A percentile compares a stretch with the other conserved stretches of the same genome.
These are phyloP conservation scores for Clausena lansium DNA, from an alignment of 345 rosid species.

Conservation along the genomic window DNA sequence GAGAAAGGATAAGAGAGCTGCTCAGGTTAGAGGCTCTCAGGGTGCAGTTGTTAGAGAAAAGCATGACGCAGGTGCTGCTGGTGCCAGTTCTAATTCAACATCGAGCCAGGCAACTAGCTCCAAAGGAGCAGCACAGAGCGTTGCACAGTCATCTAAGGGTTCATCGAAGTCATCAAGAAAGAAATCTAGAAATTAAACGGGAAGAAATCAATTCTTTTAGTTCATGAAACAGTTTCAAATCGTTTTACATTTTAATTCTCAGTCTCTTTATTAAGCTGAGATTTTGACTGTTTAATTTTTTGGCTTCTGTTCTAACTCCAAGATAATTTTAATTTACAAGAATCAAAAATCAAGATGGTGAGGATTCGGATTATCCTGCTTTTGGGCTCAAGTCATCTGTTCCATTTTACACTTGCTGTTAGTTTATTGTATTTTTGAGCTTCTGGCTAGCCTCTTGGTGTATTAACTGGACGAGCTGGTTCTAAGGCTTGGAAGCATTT, in stretches of 20 bases:
- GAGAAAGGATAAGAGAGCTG: constrained; percentile 94
- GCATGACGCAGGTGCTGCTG: constrained; percentile 52
- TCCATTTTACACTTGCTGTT: background rate
- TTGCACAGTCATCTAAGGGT: constrained; percentile 49
- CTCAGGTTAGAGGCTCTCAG: constrained; percentile 93
- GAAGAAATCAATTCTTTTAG: background rate
- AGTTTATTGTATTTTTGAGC: background rate
- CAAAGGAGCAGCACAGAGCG: constrained; percentile 42
- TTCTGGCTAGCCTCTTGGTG: background rate
- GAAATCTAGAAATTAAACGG: constrained; percentile 70
- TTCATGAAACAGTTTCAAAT: background rate
- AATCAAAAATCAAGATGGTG: background rate
- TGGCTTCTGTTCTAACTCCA: background rate
- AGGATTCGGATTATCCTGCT: background rate
- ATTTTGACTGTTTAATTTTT: constrained; percentile 12
- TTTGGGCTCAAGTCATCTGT: background rate
- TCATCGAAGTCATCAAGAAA: constrained; percentile 87
- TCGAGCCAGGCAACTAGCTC: constrained; percentile 42
- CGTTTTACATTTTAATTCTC: constrained; percentile 7
- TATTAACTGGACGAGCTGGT: background rate
- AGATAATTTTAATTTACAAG: background rate
- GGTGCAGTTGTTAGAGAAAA: constrained; percentile 81
- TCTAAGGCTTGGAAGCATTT: background rate
- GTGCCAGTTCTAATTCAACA: constrained; percentile 35
- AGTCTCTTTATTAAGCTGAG: background rate